phyloP scores from a whole-genome alignment of 768 basidiomycete genomes.

The Udeniomyces megalosporus region DNA sequence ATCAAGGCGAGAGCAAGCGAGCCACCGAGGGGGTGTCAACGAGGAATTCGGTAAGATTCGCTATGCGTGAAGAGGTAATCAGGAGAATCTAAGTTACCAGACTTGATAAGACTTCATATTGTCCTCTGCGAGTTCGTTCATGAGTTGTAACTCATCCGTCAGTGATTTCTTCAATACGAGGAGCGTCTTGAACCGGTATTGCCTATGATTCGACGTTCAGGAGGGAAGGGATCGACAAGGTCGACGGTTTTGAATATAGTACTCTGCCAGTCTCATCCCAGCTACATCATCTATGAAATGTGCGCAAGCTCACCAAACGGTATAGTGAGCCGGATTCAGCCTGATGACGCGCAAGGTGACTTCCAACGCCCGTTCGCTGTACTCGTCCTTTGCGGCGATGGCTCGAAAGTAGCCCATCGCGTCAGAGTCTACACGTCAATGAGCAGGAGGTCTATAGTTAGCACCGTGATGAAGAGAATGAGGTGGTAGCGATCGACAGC shows the following conservation, averaged over 20 bases:
- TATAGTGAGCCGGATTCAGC: constrained; percentile 89
- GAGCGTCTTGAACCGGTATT: constrained; percentile 82
- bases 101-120: constrained; percentile 95
- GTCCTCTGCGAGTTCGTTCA: constrained; percentile 69
- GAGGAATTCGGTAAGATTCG: not conserved
- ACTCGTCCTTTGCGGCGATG: constrained; percentile 58
- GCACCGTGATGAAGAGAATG: too few species aligned
- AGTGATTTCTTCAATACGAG: constrained; percentile 50
- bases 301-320: constrained; percentile 58
- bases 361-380: constrained; percentile 61
- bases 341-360: constrained; percentile 79
- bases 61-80: too few species aligned
- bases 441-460: not conserved
- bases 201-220: constrained; percentile 41
- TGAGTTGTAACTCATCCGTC: constrained; percentile 59
- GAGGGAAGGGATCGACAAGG: not conserved
- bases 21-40: not conserved
- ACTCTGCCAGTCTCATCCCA: not conserved
- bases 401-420: constrained; percentile 85
- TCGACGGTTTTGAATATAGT: not conserved
- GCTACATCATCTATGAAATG: not conserved
- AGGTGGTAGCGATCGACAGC: too few species aligned
- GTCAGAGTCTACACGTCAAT: constrained; percentile 52
- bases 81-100: constrained; percentile 60
- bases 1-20: not conserved